Base-by-base conservation (phyloP, 345 rosid species). In the Aethionema arabicum region DNA sequence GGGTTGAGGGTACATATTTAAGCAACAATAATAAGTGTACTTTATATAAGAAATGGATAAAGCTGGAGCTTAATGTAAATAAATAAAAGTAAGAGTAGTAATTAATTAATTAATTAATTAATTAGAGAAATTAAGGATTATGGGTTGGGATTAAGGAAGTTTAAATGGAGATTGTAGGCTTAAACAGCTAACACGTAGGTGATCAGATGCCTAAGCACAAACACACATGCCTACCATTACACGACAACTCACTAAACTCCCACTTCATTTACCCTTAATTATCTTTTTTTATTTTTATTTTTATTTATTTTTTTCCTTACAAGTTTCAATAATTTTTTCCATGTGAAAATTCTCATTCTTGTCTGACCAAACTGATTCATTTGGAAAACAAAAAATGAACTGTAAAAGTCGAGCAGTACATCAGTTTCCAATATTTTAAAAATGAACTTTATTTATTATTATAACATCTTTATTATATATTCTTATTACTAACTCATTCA, bases 121-220 rank as follows among this genome's bases (percentile, higher is more conserved):
- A 13, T 21, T 50, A 37, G 33, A 59, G 7, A 59, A 45, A n/a
- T n/a, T n/a, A n/a, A 15, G 35, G 44, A 60, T 60, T 33, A 35
- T 60, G 65, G 54, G 43, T 9, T 46, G 3, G 2, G 44, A 16
- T 46, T 46, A 46, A n/a, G 7, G 10, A 49, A 13, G 37, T 4
- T 2, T 3, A 15, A 33, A 44, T 0, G 2, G 7, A 6, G 10
- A 47, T n/a, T 38, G 39, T 70, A 56, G 65, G 46, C 65, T 49
- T 30, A 70, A 54, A 70, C 48, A 56, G 59, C 70, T 64, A 59
- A 4, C 8, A 5, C 35, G 6, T 41, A 72, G 45, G 70, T 59
- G 8, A 67, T 52, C 16, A 64, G 56, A 52, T 51, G 42, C 44
- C 66, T 72, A 57, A 15, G 66, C 70, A 72, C 44, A 61, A 65